Evolutionary conservation across 352 stramenopile species (phyloP), one percentile per base, ranked within the genome.

Genomic region (Pythium rishiriense): DNA sequence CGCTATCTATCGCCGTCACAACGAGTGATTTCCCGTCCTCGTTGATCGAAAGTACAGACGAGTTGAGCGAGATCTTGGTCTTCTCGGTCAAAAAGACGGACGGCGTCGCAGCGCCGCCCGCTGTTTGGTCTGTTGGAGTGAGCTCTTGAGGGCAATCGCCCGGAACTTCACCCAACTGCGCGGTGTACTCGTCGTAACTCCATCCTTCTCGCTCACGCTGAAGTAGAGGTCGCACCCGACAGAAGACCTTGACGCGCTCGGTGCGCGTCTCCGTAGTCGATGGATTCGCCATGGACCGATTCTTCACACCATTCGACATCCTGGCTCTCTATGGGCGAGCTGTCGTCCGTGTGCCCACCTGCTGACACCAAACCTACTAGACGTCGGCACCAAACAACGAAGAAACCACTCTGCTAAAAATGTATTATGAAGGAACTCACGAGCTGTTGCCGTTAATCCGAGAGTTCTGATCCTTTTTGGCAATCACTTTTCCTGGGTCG

Each of bases 201-300:
- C 72, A 86, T 29, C 81, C 81, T 7, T 87, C 76, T 4, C 71
- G 78, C 63, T 90, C 81, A 14, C 76, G 76, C 53, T 80, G 71
- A 25, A 92, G 68, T 24, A 90, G 64, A 61, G 83, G 81, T 6
- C 79, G 73, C 39, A 89, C 31, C 9, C 83, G 81, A 46, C 81
- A 90, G 58, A 83, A 92, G 26, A 89, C 81, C 24, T 78, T 83
- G n/a, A 92, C 83, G 29, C 83, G 72, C 65, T 92, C 83, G 8
- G 24, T 41, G 28, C 60, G 60, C n/a, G 35, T 19, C n/a, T 15
- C 37, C 37, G 17, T 21, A 14, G 37, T n/a, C 14, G 37, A 19
- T n/a, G 37, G 7, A 19, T 45, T 45, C n/a, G 11, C 7, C 37
- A 14, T 6, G 14, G 37, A 9, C n/a, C 37, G 37, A 45, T 9